Percentiles rank a stretch among this genome's conserved stretches.
These are phyloP conservation scores for Tricholoma sp. DNA, from an alignment of 768 basidiomycete species.

Conservation along the genomic window DNA sequence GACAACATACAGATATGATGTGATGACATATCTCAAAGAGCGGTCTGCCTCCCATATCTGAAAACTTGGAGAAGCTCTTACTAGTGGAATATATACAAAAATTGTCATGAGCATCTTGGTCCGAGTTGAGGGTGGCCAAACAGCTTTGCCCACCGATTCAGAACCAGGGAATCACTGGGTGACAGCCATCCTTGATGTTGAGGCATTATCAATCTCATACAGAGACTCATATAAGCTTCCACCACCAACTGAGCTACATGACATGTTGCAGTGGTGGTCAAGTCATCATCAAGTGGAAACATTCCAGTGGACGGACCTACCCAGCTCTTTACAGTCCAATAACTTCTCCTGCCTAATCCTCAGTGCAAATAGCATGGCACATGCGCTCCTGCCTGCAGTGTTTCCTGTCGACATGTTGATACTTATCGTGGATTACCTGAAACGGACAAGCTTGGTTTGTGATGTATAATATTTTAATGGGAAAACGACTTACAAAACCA, in stretches of 20 bases:
- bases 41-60: background rate
- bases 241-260: background rate
- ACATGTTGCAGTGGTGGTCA: slow-evolving; percentile 3
- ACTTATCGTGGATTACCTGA: background rate
- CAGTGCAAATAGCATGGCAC: background rate
- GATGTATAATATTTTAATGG: background rate
- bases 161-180: slow-evolving; percentile 6
- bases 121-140: background rate
- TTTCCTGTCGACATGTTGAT: background rate
- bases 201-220: background rate
- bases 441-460: background rate
- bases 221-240: slow-evolving; percentile 3
- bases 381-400: background rate
- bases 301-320: background rate
- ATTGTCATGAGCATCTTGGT: background rate
- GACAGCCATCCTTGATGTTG: slow-evolving; percentile 1
- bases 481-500: background rate
- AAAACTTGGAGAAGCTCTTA: background rate
- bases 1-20: background rate
- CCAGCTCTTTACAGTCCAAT: background rate
- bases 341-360: background rate
- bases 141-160: background rate
- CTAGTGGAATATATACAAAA: background rate
- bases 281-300: background rate
- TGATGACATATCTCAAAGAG: background rate